Base-by-base conservation (phyloP, 768 basidiomycete species). In the Clitopilus passeckerianus region DNA sequence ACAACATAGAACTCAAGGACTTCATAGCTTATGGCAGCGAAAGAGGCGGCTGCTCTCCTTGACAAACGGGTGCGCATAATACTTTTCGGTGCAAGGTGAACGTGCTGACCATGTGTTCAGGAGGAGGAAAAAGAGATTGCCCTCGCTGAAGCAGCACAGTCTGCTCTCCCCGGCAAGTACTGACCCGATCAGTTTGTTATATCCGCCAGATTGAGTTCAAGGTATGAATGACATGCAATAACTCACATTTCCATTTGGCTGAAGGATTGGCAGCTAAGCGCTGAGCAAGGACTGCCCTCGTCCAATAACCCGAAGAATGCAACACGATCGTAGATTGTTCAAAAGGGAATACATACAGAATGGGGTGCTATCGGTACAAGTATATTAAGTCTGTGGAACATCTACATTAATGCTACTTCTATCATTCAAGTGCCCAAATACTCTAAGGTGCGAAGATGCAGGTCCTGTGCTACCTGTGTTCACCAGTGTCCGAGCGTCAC, bases 401-500 rank as follows among this genome's bases (percentile, higher is more conserved):
- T 30, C 27, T 30, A 30, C 27, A 30, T 30, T 30, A 30, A 30
- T 30, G 27, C 27, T 30, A 30, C 27, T 30, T 50, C 46, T 50
- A 20, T 23, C 22, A 23, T 23, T 50, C 46, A 18, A 50, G 10
- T 50, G 12, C 12, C 16, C 46, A 20, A 50, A 16, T 4, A 50
- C 5, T 41, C 37, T 41, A 50, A 50, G 30, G 33, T 27, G 33
- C 35, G 8, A 33, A 6, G 14, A 30, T 14, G 14, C 52, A n/a
- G 14, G 30, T 35, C 14, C 18, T 23, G 22, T 41, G 14, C 37
- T 41, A 16, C 14, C 41, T 23, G 22, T 20, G 5, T 5, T 76
- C 72, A 91, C 89, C 90, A 92, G 65, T 88, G 85, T 1, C 90
- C 90, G 15, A 87, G 75, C 1, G 72, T 61, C 20, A 86, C 80